Conservation (phyloP, 2,329 filamentous ascomycete genomes). For the Colletotrichum neosansevieriae region DNA sequence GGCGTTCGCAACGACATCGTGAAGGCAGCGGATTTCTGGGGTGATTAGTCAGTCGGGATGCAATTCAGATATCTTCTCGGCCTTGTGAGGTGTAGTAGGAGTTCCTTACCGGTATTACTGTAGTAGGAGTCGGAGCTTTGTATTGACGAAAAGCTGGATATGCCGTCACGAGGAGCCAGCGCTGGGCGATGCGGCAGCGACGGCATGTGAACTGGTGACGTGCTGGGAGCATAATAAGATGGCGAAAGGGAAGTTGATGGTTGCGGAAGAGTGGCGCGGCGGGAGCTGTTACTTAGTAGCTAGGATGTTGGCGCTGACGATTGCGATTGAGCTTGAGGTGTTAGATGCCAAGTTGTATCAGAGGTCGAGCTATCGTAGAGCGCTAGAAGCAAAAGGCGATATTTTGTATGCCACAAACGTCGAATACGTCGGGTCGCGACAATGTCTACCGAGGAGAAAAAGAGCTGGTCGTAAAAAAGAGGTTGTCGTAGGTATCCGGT, state of each 20-base stretch:
- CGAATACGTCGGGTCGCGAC: slow-evolving; percentile 26
- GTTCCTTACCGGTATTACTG: slow-evolving; percentile 68
- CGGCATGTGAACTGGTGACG: slow-evolving; percentile 50
- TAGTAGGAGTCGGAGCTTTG: slow-evolving; percentile 60
- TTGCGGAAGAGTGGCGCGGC: background rate
- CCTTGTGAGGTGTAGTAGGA: background rate
- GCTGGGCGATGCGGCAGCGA: slow-evolving; percentile 48
- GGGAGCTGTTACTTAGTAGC: background rate
- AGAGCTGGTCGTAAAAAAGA: background rate
- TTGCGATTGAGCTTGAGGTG: background rate
- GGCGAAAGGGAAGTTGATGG: background rate
- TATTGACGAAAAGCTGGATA: slow-evolving; percentile 45
- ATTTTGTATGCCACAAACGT: slow-evolving; percentile 7
- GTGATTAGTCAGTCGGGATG: slow-evolving; percentile 10
- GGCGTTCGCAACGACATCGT: slow-evolving; percentile 80
- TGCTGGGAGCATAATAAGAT: slow-evolving; percentile 50
- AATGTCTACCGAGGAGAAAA: background rate
- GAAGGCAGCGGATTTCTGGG: slow-evolving; percentile 81
- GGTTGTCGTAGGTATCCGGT: background rate
- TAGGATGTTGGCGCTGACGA: background rate
- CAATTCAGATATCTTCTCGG: background rate
- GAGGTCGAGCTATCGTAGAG: background rate
- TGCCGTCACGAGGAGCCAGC: slow-evolving; percentile 52
- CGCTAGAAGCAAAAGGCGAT: background rate
- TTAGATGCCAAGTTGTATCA: background rate